Evolutionary conservation across 208 protist species (phyloP), one percentile per base, ranked within the genome.

Genomic region (Wallacemonas sp.): DNA sequence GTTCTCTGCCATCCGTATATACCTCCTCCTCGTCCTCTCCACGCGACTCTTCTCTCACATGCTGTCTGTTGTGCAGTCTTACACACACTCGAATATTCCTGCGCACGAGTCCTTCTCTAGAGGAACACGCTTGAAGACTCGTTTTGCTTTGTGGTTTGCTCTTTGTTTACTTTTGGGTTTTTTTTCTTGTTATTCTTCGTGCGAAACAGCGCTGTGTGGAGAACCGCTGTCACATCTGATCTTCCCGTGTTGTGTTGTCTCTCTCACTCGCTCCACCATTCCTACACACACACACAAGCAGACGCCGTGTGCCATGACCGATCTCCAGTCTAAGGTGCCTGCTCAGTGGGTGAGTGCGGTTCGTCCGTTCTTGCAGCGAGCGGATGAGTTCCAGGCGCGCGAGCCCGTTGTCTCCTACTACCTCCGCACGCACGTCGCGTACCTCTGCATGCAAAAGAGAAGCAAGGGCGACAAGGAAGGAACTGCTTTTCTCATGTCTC

Each of bases 391-490:
- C 39, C 64, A 84, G 3, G 13, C 32, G 10, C 58, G 64, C 19
- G 66, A 83, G 41, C 85, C 83, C 10, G 57, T 89, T 29, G 83
- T 94, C 19, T 42, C 83, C 24, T 94, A 92, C 63, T 92, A 80
- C 60, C 64, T 94, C 8, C 68, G 81, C 45, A 90, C 76, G 0
- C 81, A 94, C 68, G 81, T 78, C 21, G 85, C 76, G 9, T 89
- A 76, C 37, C 44, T 87, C 12, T 79, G 76, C 27, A 75, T 91
- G 71, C 50, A 76, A 36, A 45, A 79, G 21, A 75, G 79, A 1
- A 76, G 62, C 19, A 81, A 79, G 62, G 71, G 83, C 0, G 75
- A 91, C 38, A 70, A 77, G 41, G 73, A 61, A 3, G 83, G 78
- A 10, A 87, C 61, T 5, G 44, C 65, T 15, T 94, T 81, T 38